Conservation (phyloP, 176 grass and related monocot genomes). For the Thalia dealbata region DNA sequence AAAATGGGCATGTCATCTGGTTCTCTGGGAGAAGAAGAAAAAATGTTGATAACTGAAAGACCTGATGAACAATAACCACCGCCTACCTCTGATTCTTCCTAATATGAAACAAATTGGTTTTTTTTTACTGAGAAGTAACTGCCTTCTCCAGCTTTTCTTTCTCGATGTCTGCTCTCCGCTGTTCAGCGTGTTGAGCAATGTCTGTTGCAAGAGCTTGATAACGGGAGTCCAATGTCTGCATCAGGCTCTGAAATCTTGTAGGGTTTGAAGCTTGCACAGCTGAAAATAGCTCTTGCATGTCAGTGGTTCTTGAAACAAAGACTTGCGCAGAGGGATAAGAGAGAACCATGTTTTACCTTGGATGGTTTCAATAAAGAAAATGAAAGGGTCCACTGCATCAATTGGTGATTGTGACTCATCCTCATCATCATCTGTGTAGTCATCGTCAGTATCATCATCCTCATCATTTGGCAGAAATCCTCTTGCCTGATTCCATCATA, state of each 20-base stretch:
- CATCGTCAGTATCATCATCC: slow-evolving; percentile 73
- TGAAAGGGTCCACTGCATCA: slow-evolving; percentile 88
- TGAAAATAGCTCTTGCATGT: slow-evolving; percentile 14
- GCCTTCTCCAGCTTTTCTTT: slow-evolving; percentile 69
- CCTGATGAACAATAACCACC: not conserved
- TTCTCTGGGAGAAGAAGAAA: not conserved
- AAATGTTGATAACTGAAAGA: not conserved
- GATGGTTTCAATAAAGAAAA: slow-evolving; percentile 79
- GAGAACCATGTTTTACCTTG: slow-evolving; percentile 43
- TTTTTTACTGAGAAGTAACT: slow-evolving; percentile 22
- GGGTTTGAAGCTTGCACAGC: slow-evolving; percentile 55
- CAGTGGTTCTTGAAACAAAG: not conserved
- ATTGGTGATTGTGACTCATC: slow-evolving; percentile 80
- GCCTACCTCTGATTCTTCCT: not conserved
- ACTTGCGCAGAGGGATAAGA: not conserved
- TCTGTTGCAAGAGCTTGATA: slow-evolving; percentile 70
- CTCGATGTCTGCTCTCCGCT: slow-evolving; percentile 62
- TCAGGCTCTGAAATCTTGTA: slow-evolving; percentile 56
- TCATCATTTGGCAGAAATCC: slow-evolving; percentile 76
- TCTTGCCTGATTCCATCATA: slow-evolving; percentile 44
- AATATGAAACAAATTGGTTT: not conserved
- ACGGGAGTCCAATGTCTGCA: slow-evolving; percentile 69
- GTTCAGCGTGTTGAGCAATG: slow-evolving; percentile 64
- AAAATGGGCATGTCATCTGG: not conserved
- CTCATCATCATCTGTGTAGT: slow-evolving; percentile 50